Base-by-base conservation (phyloP, 345 rosid genomes). In the Theobroma cacao region DNA sequence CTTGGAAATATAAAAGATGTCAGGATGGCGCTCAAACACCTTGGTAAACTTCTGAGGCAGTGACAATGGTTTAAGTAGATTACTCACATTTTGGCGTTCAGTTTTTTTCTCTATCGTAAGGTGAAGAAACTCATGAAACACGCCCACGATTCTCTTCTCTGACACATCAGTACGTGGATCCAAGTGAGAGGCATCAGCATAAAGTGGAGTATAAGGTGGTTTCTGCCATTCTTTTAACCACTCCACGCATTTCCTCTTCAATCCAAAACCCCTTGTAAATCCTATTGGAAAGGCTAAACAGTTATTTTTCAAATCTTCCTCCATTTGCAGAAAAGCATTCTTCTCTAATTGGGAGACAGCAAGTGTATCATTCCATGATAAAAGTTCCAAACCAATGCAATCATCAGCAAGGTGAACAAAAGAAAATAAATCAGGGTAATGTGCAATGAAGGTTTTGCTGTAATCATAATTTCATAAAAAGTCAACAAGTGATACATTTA, bases 41-140 rank as follows among this genome's bases (percentile, higher is more conserved):
- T 89, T 94, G 1, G 94, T 92, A 63, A 94, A 92, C 86, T 94
- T 94, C 68, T 94, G 92, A 1, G 98, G 96, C 61, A 94, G 81
- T 9, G 80, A 85, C 62, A 94, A 83, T 12, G 92, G 91, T 62
- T 86, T 87, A 2, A 94, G 91, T 3, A 94, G 94, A 84, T 91
- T 91, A 74, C 97, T 92, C 55, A 94, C 89, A 13, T 91, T 92
- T 80, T 90, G 89, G 31, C 93, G 91, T 84, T 94, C 89, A 22
- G 87, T 90, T 81, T 85, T 91, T 81, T 92, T 94, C 64, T 86
- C 87, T 70, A 92, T 13, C 0, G 89, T 91, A 13, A 94, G 91
- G 84, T 94, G 91, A n/a, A 94, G 92, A 82, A 94, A 90, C 82
- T 94, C 98, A 61, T 94, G 97, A 85, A n/a, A n/a, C n/a, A n/a